Evolutionary conservation across 768 basidiomycete species (phyloP), one percentile per base, ranked within the genome.

Genomic region (Austroboletus eburneus): DNA sequence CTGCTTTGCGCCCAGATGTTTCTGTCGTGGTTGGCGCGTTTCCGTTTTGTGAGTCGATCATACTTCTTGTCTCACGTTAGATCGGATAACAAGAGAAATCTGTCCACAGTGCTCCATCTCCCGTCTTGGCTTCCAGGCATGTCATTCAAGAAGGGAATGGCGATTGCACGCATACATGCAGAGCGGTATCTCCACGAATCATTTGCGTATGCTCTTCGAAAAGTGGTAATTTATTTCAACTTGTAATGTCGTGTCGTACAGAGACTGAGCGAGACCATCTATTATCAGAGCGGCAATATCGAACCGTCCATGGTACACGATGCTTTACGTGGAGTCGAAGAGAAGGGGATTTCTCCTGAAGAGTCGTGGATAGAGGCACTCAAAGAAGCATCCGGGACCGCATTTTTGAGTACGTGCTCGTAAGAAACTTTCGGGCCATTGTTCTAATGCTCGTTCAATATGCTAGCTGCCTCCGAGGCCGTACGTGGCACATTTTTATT

Each of bases 71-170:
- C n/a, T n/a, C n/a, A 32, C 5, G 9, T 6, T 25, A n/a, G n/a
- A 8, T 18, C 13, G 14, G 14, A 4, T 13, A 5, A 33, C 23
- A 20, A 3, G 32, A n/a, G n/a, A n/a, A n/a, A n/a, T n/a, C n/a
- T 16, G 16, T 35, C n/a, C 4, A 17, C 22, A 51, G 50, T 51
- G 3, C 29, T 45, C 2, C 4, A 40, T 4, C 22, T 53, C 2
- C 48, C 51, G 2, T 46, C 51, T 5, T 53, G 51, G 51, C 14
- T 50, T 8, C 51, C 48, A 3, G 45, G 38, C 2, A 51, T 54
- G 49, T 43, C 42, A 22, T 54, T 54, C 24, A 47, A 44, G 8
- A 39, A 6, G 24, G 27, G 33, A 9, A 34, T 53, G 45, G 42
- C 18, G 14, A 14, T 8, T 9, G 44, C 45, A 2, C 29, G 23